These are phyloP conservation scores for Bryoglossum gracile DNA, from an alignment of 495 filamentous ascomycete genomes.

Conservation along the genomic window DNA sequence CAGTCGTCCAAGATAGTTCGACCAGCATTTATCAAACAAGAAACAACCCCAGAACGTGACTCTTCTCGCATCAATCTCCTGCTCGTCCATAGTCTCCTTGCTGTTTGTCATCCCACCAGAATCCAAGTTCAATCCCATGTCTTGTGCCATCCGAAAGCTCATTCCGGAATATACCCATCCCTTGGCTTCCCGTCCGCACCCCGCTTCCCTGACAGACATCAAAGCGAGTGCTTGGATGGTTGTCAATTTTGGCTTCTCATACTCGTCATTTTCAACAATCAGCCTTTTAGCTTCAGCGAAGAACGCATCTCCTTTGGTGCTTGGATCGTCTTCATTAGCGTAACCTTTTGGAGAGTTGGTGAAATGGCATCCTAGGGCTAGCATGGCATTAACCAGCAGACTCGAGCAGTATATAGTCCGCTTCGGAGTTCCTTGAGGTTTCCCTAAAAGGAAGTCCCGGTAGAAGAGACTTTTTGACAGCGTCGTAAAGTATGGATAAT, in stretches of 20 bases:
- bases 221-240: constrained; percentile 91
- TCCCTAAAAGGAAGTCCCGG: constrained; percentile 70
- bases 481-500: constrained; percentile 94
- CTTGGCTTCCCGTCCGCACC: constrained; percentile 88
- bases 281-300: constrained; percentile 91
- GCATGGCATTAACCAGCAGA: constrained; percentile 88
- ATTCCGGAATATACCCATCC: constrained; percentile 98
- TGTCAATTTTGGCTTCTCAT: constrained; percentile 82
- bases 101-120: constrained; percentile 51
- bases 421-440: constrained; percentile 33
- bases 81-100: constrained; percentile 58
- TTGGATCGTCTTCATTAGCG: constrained; percentile 58
- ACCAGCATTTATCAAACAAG: constrained; percentile 98
- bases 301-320: constrained; percentile 93
- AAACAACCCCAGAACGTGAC: constrained; percentile 99
- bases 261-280: constrained; percentile 85
- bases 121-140: constrained; percentile 90
- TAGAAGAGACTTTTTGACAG: constrained; percentile 87
- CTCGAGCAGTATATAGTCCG: constrained; percentile 74
- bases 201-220: constrained; percentile 95
- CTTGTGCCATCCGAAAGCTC: constrained; percentile 97
- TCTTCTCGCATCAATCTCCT: constrained; percentile 79
- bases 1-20: constrained; percentile 90
- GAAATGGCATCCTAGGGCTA: constrained; percentile 95
- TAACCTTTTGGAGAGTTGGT: constrained; percentile 68